Evolutionary conservation across 1,139 yeast genomes (phyloP).

Genomic region (Debaryomyces fabryi): DNA sequence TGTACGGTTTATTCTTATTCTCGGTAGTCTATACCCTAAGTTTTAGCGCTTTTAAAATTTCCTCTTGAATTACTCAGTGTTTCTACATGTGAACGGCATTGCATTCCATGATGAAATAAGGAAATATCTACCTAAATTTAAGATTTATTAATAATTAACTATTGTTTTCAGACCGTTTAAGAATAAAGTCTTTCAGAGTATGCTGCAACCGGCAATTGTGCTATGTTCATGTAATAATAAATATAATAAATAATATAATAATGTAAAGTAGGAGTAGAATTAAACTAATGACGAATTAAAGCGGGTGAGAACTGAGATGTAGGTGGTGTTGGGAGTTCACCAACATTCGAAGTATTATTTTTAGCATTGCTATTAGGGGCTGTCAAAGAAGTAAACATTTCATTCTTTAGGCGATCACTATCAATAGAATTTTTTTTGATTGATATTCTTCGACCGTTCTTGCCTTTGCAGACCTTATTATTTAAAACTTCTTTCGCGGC

Average conservation of each 20-base stretch:
- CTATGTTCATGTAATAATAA: neutral
- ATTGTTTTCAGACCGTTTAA: neutral
- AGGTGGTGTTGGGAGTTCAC: neutral
- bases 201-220: neutral
- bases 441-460: conserved; percentile 47
- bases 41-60: neutral
- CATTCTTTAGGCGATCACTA: conserved; percentile 3
- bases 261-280: neutral
- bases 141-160: neutral
- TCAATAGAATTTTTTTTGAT: conserved; percentile 32
- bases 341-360: neutral
- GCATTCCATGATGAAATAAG: too few relatives aligned
- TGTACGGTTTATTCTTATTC: neutral
- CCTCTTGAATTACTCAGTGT: too few relatives aligned
- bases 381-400: neutral
- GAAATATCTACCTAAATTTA: neutral
- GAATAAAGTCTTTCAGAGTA: neutral
- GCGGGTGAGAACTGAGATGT: neutral
- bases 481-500: conserved; percentile 57
- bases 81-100: too few relatives aligned
- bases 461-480: conserved; percentile 50
- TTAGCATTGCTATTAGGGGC: neutral
- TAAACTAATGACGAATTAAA: conserved; percentile 1
- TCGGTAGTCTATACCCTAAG: neutral
- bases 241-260: neutral